Percentiles rank a stretch among this genome's conserved stretches.
phyloP scores from a whole-genome alignment of 352 stramenopile species.

The Blastocystis sp. region DNA sequence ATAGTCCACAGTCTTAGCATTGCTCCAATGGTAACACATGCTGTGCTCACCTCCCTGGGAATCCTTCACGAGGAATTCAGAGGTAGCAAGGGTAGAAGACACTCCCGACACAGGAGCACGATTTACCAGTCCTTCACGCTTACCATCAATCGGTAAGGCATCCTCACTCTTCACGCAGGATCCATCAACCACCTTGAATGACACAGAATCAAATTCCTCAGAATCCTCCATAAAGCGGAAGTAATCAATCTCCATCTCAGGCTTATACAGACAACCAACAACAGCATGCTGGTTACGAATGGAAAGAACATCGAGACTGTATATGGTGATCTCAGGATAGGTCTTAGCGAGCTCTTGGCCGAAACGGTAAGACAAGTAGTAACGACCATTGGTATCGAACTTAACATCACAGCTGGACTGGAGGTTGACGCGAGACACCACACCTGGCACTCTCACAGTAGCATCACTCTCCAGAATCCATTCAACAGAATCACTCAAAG shows the following conservation, averaged over 20 bases:
- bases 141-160: neutral
- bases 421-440: neutral
- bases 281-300: neutral
- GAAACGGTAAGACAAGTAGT: slow-evolving; percentile 42
- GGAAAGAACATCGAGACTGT: neutral
- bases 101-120: neutral
- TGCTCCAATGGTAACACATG: slow-evolving; percentile 57
- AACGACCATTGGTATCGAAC: slow-evolving; percentile 17
- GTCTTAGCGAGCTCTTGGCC: slow-evolving; percentile 13
- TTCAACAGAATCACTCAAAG: neutral
- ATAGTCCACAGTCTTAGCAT: neutral
- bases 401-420: neutral
- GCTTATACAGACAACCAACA: slow-evolving; percentile 50
- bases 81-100: neutral
- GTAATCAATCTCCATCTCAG: slow-evolving; percentile 29
- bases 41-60: neutral
- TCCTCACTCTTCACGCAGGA: slow-evolving; percentile 14
- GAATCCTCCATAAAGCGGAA: neutral
- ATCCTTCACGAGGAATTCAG: slow-evolving; percentile 38
- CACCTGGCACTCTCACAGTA: neutral
- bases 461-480: slow-evolving; percentile 26
- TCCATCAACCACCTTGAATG: slow-evolving; percentile 12
- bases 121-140: neutral
- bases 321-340: slow-evolving; percentile 48
- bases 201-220: neutral